Evolutionary conservation across 2,329 filamentous ascomycete species (phyloP), one percentile per base, ranked within the genome.

Genomic region (Sordariomycetes sp.): DNA sequence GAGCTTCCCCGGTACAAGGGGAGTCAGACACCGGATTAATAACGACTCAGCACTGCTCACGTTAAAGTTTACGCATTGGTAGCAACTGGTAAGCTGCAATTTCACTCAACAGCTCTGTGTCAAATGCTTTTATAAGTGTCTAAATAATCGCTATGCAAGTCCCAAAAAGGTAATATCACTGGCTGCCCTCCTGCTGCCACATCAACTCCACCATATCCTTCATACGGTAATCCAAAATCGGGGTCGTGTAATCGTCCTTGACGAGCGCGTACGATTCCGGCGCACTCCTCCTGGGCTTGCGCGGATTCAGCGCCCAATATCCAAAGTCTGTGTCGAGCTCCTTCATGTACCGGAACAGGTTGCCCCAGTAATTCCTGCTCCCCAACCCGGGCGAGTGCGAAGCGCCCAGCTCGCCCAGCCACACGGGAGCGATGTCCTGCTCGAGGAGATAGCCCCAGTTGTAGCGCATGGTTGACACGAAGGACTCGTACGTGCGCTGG

Each of bases 271-370:
- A 82, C 10, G 66, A 64, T 59, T 83, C 78, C 21, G 56, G 61
- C 32, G 58, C 64, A 50, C 77, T 65, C 24, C 68, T 59, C 37
- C 65, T 65, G 8, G 75, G 72, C 54, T 83, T 82, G 30, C 73
- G 62, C 25, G 78, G 73, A 55, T 82, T 82, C 43, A 82, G 50
- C 12, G 78, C 78, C 79, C 79, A 83, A 54, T 82, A 83, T 6
- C 72, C 79, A 58, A 79, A 80, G 45, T 82, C 77, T 8, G 72
- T 73, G 44, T 80, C 74, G 33, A 74, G 53, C 3, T 59, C 54
- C 46, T 66, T 66, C 37, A 82, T 60, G 50, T 69, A 79, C 19
- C 61, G 62, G 58, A 80, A 58, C 51, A 82, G 52, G 49, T 82
- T 75, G 28, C 58, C 54, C 79, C 78, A 82, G 57, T 82, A 83